Conservation (phyloP, 2,329 filamentous ascomycete genomes). For the Colletotrichum plurivorum region DNA sequence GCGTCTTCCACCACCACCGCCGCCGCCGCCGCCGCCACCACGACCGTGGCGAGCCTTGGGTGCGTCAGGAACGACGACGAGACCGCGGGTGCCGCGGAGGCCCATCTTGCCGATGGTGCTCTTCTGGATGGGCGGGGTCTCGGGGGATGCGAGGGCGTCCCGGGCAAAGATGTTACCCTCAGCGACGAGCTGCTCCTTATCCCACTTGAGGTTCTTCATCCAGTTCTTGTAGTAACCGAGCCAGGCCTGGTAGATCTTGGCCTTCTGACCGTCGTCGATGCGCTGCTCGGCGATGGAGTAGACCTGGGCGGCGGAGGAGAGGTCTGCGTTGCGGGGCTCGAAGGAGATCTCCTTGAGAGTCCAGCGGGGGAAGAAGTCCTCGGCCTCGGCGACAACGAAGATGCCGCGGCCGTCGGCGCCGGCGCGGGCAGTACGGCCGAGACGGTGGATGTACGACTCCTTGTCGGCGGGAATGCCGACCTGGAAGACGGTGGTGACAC, state of each 20-base stretch:
- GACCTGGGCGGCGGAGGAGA: constrained; percentile 59
- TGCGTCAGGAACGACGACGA: constrained; percentile 61
- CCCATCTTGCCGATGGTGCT: constrained; percentile 70
- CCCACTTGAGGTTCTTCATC: constrained; percentile 60
- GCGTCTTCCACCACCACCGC: constrained; percentile 29
- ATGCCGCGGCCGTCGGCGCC: constrained; percentile 75
- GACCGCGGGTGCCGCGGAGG: constrained; percentile 64
- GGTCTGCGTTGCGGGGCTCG: constrained; percentile 58
- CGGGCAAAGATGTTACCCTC: constrained; percentile 66
- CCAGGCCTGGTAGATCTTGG: constrained; percentile 70
- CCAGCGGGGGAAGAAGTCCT: constrained; percentile 65
- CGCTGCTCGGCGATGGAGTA: constrained; percentile 51
- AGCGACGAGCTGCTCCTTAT: constrained; percentile 60
- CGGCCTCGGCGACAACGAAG: constrained; percentile 67
- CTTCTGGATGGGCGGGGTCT: constrained; percentile 63
- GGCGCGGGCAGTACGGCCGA: constrained; percentile 77
- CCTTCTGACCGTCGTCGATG: constrained; percentile 61
- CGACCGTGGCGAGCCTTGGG: constrained; percentile 47
- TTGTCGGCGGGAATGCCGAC: constrained; percentile 71
- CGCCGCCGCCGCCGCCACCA: constrained; percentile 43
- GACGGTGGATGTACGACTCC: constrained; percentile 77
- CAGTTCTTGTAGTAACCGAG: constrained; percentile 69
- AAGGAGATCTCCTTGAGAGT: constrained; percentile 70
- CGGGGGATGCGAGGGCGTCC: constrained; percentile 61
- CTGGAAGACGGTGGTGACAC: constrained; percentile 78